A percentile compares a stretch with the other conserved stretches of the same genome.
Conservation (phyloP, 345 rosid genomes). For the Streptanthus diversifolius region DNA sequence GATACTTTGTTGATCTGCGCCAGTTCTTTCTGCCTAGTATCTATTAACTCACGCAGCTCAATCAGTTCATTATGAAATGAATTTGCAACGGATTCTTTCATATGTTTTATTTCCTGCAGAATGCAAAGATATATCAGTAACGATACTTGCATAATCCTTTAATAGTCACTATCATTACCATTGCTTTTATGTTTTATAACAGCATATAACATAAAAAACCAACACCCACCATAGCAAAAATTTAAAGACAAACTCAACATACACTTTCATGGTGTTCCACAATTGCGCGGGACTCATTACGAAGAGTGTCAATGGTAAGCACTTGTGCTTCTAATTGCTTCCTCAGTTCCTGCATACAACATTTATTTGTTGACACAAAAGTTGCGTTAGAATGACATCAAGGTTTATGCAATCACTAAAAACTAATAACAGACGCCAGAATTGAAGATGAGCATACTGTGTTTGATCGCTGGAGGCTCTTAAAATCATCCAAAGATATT, state of each 20-base stretch:
- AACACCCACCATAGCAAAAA: background rate
- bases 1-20: conserved; percentile 50
- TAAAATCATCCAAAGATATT: conserved; percentile 89
- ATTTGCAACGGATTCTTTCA: conserved; percentile 57
- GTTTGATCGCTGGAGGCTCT: conserved; percentile 91
- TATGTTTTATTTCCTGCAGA: conserved; percentile 64
- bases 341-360: conserved; percentile 70
- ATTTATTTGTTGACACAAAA: conserved; percentile 8
- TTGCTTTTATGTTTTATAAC: background rate
- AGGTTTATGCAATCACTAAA: background rate
- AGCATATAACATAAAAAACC: background rate
- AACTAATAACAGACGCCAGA: background rate
- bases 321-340: conserved; percentile 86
- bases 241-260: conserved; percentile 29
- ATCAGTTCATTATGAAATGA: conserved; percentile 48
- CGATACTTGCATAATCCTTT: conserved; percentile 1
- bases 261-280: conserved; percentile 65
- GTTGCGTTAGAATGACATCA: conserved; percentile 9
- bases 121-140: conserved; percentile 21
- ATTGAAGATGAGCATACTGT: conserved; percentile 41
- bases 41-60: conserved; percentile 49
- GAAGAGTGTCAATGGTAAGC: conserved; percentile 61
- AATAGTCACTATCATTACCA: background rate
- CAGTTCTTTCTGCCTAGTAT: conserved; percentile 59
- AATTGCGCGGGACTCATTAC: conserved; percentile 54